Percentiles rank a stretch among this genome's conserved stretches.
Evolutionary conservation across 2,329 filamentous ascomycete genomes (phyloP).

Genomic region (Samsoniella hepiali): DNA sequence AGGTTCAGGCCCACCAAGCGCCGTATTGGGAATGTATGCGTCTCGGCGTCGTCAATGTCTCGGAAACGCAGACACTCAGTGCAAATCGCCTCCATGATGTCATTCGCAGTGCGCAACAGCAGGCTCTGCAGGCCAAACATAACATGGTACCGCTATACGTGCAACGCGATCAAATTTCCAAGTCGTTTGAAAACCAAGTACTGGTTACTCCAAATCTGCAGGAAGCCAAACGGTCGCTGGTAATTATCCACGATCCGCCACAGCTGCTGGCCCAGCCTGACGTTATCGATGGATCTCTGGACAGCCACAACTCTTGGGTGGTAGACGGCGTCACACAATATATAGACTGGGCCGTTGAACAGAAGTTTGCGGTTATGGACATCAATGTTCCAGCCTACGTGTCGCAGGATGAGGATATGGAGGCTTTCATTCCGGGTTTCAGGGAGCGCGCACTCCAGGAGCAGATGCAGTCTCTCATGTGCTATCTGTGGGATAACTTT

Average conservation of each 20-base stretch:
- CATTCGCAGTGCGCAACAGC: conserved; percentile 72
- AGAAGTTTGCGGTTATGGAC: conserved; percentile 82
- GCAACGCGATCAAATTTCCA: conserved; percentile 67
- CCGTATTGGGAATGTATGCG: conserved; percentile 88
- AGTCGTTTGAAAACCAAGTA: conserved; percentile 82
- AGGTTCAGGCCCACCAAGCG: conserved; percentile 59
- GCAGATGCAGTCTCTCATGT: conserved; percentile 69
- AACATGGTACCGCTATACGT: conserved; percentile 80
- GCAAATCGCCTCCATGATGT: conserved; percentile 73
- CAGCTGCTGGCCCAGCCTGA: conserved; percentile 66
- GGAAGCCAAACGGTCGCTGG: conserved; percentile 63
- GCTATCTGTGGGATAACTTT: conserved; percentile 96
- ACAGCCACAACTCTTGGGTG: conserved; percentile 83
- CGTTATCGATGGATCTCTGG: conserved; percentile 66
- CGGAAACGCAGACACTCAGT: conserved; percentile 49
- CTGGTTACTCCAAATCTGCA: conserved; percentile 72
- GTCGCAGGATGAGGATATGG: conserved; percentile 55
- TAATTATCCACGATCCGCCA: conserved; percentile 90
- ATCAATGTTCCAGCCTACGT: conserved; percentile 83
- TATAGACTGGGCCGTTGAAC: conserved; percentile 75
- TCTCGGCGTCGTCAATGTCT: conserved; percentile 57
- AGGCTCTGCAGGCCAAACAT: conserved; percentile 66
- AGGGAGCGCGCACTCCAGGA: conserved; percentile 50
- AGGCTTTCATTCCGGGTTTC: conserved; percentile 44
- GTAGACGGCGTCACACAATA: conserved; percentile 82